Conservation (phyloP, 306 rosid genomes). For the Pterocarpus macrocarpus region DNA sequence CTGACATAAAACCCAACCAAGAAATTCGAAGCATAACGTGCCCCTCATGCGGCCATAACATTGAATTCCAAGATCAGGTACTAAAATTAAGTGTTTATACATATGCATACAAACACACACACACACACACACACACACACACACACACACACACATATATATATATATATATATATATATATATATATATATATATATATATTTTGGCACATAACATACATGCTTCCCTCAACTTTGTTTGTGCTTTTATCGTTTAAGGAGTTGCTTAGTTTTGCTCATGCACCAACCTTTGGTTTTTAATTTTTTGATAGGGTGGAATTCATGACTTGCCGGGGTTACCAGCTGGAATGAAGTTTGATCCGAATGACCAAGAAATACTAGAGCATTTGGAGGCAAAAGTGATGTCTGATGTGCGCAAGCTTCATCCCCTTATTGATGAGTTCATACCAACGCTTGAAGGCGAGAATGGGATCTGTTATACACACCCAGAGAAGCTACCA, state of each 20-base stretch:
- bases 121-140: no score
- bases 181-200: no score
- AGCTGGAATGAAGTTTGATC: conserved; percentile 93
- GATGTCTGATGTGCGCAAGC: conserved; percentile 60
- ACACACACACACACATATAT: no score
- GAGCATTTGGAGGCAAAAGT: conserved; percentile 91
- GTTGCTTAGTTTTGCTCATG: neutral
- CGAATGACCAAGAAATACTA: conserved; percentile 82
- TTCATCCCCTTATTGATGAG: conserved; percentile 87
- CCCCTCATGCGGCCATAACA: conserved; percentile 79
- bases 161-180: no score
- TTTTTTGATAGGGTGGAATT: conserved; percentile 56
- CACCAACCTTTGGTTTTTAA: no score
- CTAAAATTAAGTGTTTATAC: neutral
- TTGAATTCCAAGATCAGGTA: conserved; percentile 78
- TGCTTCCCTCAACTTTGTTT: neutral
- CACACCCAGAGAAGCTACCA: conserved; percentile 96
- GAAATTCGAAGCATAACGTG: conserved; percentile 62
- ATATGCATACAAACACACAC: no score
- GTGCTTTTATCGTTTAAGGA: neutral
- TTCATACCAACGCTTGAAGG: conserved; percentile 90
- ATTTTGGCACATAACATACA: no score
- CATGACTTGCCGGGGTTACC: conserved; percentile 84
- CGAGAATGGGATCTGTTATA: conserved; percentile 92
- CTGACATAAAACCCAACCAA: conserved; percentile 30